Percentiles rank a stretch among this genome's conserved stretches.
Evolutionary conservation across 345 rosid genomes (phyloP).

Genomic region (Kernera saxatilis): DNA sequence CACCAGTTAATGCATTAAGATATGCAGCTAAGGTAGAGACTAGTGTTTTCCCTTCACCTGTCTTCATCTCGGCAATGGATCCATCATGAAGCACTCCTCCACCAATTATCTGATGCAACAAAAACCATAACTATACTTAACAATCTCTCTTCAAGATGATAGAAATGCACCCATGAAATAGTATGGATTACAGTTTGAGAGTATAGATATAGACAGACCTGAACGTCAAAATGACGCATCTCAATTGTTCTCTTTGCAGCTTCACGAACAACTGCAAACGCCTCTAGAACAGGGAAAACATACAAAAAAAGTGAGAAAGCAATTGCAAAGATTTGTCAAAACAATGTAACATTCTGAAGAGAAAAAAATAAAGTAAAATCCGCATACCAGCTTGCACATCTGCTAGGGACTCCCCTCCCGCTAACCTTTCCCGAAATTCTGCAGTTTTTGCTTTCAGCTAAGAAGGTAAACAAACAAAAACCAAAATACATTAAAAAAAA

Average conservation of each 20-base stretch:
- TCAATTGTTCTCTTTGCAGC: conserved; percentile 96
- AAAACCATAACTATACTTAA: conserved; percentile 16
- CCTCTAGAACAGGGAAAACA: conserved; percentile 44
- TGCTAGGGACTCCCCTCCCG: conserved; percentile 57
- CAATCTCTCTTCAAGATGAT: conserved; percentile 1
- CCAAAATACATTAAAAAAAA: neutral
- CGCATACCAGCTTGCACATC: conserved; percentile 77
- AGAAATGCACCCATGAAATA: neutral
- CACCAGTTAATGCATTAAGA: conserved; percentile 85
- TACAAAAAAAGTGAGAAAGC: neutral
- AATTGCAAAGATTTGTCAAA: neutral
- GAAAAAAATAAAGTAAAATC: neutral
- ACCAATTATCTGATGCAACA: conserved; percentile 68
- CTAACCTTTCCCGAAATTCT: conserved; percentile 65
- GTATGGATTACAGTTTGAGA: neutral
- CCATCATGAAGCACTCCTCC: conserved; percentile 98
- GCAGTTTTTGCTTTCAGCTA: conserved; percentile 75
- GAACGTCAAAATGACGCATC: conserved; percentile 99
- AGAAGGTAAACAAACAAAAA: neutral
- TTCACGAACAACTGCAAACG: conserved; percentile 92
- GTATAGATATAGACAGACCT: conserved; percentile 40
- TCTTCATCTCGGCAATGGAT: conserved; percentile 97
- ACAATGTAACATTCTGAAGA: neutral
- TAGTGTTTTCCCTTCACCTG: conserved; percentile 94
- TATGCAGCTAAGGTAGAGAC: conserved; percentile 97